Percentiles rank a stretch among this genome's conserved stretches.
phyloP scores from a whole-genome alignment of 2,329 filamentous ascomycete genomes.

The Raffaelea arxii region DNA sequence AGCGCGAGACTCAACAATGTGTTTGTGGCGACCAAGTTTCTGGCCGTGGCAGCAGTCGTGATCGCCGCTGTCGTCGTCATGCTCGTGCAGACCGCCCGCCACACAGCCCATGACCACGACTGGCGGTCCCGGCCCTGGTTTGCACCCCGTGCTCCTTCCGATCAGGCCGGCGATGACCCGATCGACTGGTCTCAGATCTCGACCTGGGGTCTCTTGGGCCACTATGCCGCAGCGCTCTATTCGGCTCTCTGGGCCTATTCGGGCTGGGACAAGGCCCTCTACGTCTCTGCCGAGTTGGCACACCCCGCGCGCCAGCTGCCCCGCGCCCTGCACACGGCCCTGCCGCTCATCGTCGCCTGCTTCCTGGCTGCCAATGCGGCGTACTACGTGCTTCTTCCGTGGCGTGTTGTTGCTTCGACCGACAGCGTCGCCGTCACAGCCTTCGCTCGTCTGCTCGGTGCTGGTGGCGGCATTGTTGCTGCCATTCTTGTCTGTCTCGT shows the following conservation, averaged over 20 bases:
- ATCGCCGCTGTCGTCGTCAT: slow-evolving; percentile 38
- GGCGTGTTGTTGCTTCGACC: slow-evolving; percentile 45
- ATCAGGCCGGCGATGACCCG: slow-evolving; percentile 37
- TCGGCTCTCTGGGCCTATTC: slow-evolving; percentile 56
- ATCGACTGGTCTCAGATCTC: slow-evolving; percentile 39
- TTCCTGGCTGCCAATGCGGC: slow-evolving; percentile 51
- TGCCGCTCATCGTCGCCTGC: slow-evolving; percentile 48
- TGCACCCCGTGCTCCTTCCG: slow-evolving; percentile 34
- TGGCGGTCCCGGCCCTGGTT: slow-evolving; percentile 52
- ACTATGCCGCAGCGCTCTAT: slow-evolving; percentile 51
- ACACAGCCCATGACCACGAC: slow-evolving; percentile 33
- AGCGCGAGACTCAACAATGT: slow-evolving; percentile 46
- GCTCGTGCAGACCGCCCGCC: slow-evolving; percentile 26
- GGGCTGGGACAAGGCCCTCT: slow-evolving; percentile 57
- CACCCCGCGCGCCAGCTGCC: slow-evolving; percentile 44
- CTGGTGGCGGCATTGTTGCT: slow-evolving; percentile 40
- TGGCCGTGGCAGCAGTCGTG: slow-evolving; percentile 37
- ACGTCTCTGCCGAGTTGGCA: slow-evolving; percentile 43
- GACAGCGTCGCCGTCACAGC: slow-evolving; percentile 55
- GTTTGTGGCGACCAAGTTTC: slow-evolving; percentile 45
- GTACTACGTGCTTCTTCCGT: slow-evolving; percentile 54
- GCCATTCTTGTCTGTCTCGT: slow-evolving; percentile 50
- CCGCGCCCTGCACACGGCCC: slow-evolving; percentile 50
- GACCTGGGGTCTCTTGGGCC: slow-evolving; percentile 49
- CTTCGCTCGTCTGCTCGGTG: slow-evolving; percentile 44